Conservation (phyloP, 1,284 basidiomycete genomes). For the Thelephora terrestris region DNA sequence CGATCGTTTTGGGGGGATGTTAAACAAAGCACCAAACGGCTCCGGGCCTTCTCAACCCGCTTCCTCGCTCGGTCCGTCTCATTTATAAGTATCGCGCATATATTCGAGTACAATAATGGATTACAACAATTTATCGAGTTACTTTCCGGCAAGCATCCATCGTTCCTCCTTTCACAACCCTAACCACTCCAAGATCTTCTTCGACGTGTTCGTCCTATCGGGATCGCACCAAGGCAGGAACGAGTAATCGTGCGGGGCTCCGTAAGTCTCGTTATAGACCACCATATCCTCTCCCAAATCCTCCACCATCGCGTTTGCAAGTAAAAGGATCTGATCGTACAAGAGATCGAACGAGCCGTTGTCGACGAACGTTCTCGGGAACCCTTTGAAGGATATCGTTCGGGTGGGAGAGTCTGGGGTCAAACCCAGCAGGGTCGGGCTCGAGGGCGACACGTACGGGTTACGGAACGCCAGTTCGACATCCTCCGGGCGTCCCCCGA, state of each 20-base stretch:
- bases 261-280: conserved; percentile 36
- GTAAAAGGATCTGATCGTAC: conserved; percentile 23
- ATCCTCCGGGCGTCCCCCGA: neutral
- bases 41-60: too few relatives aligned
- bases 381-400: conserved; percentile 19
- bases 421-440: conserved; percentile 4
- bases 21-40: too few relatives aligned
- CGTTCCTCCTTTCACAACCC: neutral
- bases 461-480: conserved; percentile 9
- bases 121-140: too few relatives aligned
- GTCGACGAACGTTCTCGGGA: conserved; percentile 27
- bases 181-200: conserved; percentile 39
- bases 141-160: too few relatives aligned
- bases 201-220: conserved; percentile 35
- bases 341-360: conserved; percentile 24
- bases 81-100: too few relatives aligned
- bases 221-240: conserved; percentile 41
- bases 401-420: neutral
- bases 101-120: too few relatives aligned
- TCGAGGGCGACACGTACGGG: conserved; percentile 21
- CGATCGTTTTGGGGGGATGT: too few relatives aligned
- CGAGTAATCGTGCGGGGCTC: conserved; percentile 43
- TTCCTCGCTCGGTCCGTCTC: too few relatives aligned
- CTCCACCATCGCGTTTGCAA: conserved; percentile 24
- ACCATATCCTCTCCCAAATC: conserved; percentile 41